Evolutionary conservation across 2,329 filamentous ascomycete species (phyloP).

Genomic region (Mycosphaerella arachidis): DNA sequence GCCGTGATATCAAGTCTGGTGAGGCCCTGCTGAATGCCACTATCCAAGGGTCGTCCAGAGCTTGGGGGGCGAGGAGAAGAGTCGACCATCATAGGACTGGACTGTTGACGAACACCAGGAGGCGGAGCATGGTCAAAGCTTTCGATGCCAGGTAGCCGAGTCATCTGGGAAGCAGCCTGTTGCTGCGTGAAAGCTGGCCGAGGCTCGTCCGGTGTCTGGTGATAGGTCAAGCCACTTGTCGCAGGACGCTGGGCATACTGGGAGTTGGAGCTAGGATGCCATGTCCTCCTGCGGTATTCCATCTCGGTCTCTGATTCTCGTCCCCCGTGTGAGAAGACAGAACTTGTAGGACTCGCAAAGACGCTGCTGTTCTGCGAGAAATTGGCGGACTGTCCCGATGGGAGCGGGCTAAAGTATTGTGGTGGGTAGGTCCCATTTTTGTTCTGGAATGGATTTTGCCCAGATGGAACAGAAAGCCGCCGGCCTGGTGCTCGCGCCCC

Average conservation of each 20-base stretch:
- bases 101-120: constrained; percentile 56
- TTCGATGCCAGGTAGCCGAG: constrained; percentile 82
- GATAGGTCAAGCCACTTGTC: constrained; percentile 70
- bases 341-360: constrained; percentile 63
- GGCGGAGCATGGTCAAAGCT: constrained; percentile 76
- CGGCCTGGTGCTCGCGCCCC: constrained; percentile 63
- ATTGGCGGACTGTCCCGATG: constrained; percentile 49
- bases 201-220: constrained; percentile 64
- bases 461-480: constrained; percentile 76
- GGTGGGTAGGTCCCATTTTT: constrained; percentile 53
- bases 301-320: constrained; percentile 68
- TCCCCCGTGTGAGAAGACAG: constrained; percentile 58
- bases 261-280: constrained; percentile 74
- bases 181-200: constrained; percentile 52
- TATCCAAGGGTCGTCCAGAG: constrained; percentile 49
- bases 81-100: constrained; percentile 77
- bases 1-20: constrained; percentile 61
- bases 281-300: constrained; percentile 77
- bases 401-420: constrained; percentile 53
- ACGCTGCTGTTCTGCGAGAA: constrained; percentile 58
- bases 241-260: constrained; percentile 57
- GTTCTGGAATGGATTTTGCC: constrained; percentile 67
- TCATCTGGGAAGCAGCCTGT: constrained; percentile 53
- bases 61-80: constrained; percentile 29
- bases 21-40: constrained; percentile 61